phyloP scores from a whole-genome alignment of 2,329 filamentous ascomycete genomes.

The Aplosporella prunicola region DNA sequence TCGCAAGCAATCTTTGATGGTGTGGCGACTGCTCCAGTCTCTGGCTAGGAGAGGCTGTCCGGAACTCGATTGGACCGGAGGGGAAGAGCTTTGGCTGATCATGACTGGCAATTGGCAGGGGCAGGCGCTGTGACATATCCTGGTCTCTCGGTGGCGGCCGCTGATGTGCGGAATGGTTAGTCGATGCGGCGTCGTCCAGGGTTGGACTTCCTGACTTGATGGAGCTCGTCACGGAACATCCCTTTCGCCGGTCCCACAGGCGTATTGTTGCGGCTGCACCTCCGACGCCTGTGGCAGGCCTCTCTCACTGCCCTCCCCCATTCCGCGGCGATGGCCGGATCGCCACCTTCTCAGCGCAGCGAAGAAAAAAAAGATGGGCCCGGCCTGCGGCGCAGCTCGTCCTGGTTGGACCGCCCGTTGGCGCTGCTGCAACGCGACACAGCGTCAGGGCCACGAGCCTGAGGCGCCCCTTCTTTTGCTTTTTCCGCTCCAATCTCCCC shows the following conservation, averaged over 20 bases:
- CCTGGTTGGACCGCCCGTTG: conserved; percentile 9
- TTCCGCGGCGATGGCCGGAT: conserved; percentile 1
- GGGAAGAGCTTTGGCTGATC: conserved; percentile 1
- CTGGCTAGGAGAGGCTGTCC: conserved; percentile 9
- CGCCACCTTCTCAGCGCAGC: not conserved
- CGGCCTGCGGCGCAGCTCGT: conserved; percentile 1
- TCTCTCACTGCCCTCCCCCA: too few relatives aligned
- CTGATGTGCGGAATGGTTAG: conserved; percentile 9
- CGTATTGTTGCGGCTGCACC: not conserved
- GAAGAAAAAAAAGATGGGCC: conserved; percentile 1
- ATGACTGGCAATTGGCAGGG: not conserved
- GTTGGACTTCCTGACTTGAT: too few relatives aligned
- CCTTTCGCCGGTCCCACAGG: conserved; percentile 4
- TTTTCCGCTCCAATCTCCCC: conserved; percentile 3
- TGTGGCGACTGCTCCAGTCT: conserved; percentile 5
- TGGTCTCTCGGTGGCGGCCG: conserved; percentile 9
- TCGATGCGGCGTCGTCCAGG: too few relatives aligned
- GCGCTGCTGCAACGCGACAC: conserved; percentile 2
- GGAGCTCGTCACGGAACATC: conserved; percentile 7
- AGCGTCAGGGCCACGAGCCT: conserved; percentile 1
- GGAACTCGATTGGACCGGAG: conserved; percentile 8
- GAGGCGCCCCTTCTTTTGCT: conserved; percentile 1
- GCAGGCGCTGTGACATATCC: conserved; percentile 9
- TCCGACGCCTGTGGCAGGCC: conserved; percentile 3
- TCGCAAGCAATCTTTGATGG: conserved; percentile 8